Percentiles rank a stretch among this genome's conserved stretches.
These are phyloP conservation scores for Fusarium devonianum DNA, from an alignment of 2,329 filamentous ascomycete genomes.

Conservation along the genomic window DNA sequence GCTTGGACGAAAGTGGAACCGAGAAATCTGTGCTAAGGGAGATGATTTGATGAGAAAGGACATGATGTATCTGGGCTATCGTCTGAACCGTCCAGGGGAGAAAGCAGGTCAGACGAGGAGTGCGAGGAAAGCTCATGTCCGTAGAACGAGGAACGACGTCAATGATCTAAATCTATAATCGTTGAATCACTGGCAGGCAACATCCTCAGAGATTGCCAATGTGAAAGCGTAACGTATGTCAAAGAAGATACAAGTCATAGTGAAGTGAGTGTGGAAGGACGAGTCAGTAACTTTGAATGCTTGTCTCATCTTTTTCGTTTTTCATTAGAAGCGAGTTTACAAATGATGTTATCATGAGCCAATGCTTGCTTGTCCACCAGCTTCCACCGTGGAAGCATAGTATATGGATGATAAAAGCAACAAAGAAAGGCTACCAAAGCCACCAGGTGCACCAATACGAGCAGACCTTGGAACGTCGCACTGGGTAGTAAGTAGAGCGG, in stretches of 20 bases:
- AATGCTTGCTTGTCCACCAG: conserved; percentile 12
- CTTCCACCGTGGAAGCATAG: conserved; percentile 20
- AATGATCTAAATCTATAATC: conserved; percentile 28
- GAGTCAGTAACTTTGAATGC: conserved; percentile 4
- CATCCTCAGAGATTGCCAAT: too few relatives aligned
- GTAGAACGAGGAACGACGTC: conserved; percentile 41
- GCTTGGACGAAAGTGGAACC: conserved; percentile 20
- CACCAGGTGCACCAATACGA: too few relatives aligned
- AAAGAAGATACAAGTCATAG: neutral
- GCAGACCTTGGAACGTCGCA: too few relatives aligned
- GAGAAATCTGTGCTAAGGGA: conserved; percentile 6
- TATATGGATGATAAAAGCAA: neutral
- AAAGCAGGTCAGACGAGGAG: conserved; percentile 16
- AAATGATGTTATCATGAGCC: conserved; percentile 28
- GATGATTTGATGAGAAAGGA: conserved; percentile 26
- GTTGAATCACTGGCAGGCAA: too few relatives aligned
- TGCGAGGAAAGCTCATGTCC: conserved; percentile 33
- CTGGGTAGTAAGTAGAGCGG: too few relatives aligned
- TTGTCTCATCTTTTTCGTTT: conserved; percentile 7
- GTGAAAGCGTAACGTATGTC: too few relatives aligned
- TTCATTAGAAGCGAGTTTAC: conserved; percentile 33
- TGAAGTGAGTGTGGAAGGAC: neutral
- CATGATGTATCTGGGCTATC: conserved; percentile 25
- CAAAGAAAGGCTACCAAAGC: too few relatives aligned
- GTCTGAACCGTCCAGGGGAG: conserved; percentile 8